Evolutionary conservation across 1,284 basidiomycete species (phyloP), one percentile per base, ranked within the genome.

Genomic region (Leucocoprinus gongylophorus): DNA sequence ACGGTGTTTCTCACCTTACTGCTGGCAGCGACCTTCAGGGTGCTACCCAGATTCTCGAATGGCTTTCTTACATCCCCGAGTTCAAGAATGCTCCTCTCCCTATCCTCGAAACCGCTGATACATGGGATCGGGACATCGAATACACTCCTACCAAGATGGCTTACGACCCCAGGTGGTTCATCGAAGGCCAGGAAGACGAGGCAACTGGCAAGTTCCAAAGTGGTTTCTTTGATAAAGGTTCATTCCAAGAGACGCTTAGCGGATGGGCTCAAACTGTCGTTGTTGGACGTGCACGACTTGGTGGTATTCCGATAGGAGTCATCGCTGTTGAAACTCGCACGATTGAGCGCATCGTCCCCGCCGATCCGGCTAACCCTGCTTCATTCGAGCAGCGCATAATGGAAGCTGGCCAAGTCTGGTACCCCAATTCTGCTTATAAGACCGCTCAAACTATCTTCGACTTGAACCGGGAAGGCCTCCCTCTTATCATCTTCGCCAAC

Each of bases 381-480:
- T 99, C 95, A 39, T 93, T 95, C 69, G 97, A 99, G 72, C 95
- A 95, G 67, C 87, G 88, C 61, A 94, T 99, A 69, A 95, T 98
- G 85, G 95, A 99, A 67, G 97, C 97, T 32, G 97, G 97, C 63
- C 97, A 99, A 68, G 97, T 90, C 13, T 99, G 97, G 97, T 99
- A 98, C 71, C 97, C 97, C 46, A 99, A 99, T 72, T 95, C 91
- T 26, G 95, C 97, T n/a, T 95, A 97, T 78, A 99, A 99, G 81
- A 99, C 97, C 21, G 97, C 95, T 8, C 97, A 98, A 64, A 95
- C 97, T 15, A 99, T 99, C 73, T 92, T 95, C 70, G 97, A 99
- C 74, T 93, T 99, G 75, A 90, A 95, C 73, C 87, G 94, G 47
- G 97, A 99, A 71, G 93, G 91, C 38, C 78, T 99, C 20, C 97